phyloP scores from a whole-genome alignment of 345 rosid species.

The Garcia nutans region DNA sequence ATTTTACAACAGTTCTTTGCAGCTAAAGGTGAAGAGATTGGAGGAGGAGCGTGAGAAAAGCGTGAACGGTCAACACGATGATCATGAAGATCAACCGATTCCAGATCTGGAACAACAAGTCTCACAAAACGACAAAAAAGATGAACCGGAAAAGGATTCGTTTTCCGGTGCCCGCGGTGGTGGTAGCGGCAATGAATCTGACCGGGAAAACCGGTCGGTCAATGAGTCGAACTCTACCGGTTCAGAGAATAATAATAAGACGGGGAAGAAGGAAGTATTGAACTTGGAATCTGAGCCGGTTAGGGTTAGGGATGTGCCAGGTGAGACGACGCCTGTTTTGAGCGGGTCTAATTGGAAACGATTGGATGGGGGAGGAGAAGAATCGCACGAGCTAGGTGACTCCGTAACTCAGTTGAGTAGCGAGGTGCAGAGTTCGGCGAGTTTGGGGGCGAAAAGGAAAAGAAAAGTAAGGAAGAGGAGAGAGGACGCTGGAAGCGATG shows the following conservation, averaged over 20 bases:
- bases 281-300: constrained; percentile 15
- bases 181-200: constrained; percentile 54
- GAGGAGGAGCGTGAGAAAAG: constrained; percentile 56
- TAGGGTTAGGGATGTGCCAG: constrained; percentile 31
- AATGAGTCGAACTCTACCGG: constrained; percentile 83
- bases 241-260: constrained; percentile 28
- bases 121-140: constrained; percentile 30
- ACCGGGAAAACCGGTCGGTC: constrained; percentile 58
- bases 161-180: constrained; percentile 44
- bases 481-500: constrained; percentile 26
- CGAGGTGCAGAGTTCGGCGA: constrained; percentile 60
- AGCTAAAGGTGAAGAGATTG: constrained; percentile 63
- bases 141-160: constrained; percentile 15
- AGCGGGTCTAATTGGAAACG: constrained; percentile 31
- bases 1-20: constrained; percentile 46
- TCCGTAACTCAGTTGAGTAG: constrained; percentile 46
- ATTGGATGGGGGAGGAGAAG: constrained; percentile 15
- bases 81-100: constrained; percentile 13
- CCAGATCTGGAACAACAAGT: constrained; percentile 55
- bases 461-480: constrained; percentile 27
- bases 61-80: constrained; percentile 22
- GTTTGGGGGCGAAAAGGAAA: constrained; percentile 36
- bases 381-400: constrained; percentile 41
- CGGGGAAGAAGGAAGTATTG: constrained; percentile 8
- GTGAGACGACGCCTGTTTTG: constrained; percentile 35